Percentiles rank a stretch among this genome's conserved stretches.
These are phyloP conservation scores for Amaranthus hypochondriacus DNA, from an alignment of 148 eudicot genomes.

Conservation along the genomic window DNA sequence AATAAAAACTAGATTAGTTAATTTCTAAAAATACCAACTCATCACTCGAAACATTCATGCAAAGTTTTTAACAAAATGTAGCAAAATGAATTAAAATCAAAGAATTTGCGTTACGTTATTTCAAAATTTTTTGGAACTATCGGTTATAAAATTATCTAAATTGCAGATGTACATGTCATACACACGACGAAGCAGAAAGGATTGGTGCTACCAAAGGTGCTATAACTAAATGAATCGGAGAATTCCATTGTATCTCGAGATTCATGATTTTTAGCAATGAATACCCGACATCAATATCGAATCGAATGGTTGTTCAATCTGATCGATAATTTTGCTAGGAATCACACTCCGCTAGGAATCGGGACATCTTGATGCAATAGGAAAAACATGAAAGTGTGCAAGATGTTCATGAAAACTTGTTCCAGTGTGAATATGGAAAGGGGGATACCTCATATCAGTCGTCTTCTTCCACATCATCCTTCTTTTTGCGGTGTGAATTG, in stretches of 20 bases:
- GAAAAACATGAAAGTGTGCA: background rate
- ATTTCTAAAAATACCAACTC: too few relatives aligned
- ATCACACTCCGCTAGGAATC: background rate
- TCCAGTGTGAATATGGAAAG: slow-evolving; percentile 10
- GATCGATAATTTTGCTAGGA: background rate
- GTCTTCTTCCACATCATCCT: slow-evolving; percentile 50
- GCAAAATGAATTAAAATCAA: too few relatives aligned
- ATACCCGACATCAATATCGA: background rate
- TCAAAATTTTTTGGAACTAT: too few relatives aligned
- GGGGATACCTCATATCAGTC: slow-evolving; percentile 26
- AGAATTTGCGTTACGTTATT: too few relatives aligned
- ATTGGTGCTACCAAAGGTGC: background rate
- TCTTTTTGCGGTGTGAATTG: slow-evolving; percentile 38
- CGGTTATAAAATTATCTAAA: background rate
- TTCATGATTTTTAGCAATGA: background rate
- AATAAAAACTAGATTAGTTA: too few relatives aligned
- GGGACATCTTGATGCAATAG: background rate
- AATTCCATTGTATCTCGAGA: background rate
- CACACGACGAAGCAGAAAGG: background rate
- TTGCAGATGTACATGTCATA: background rate
- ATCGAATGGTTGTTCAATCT: background rate
- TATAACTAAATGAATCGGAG: background rate
- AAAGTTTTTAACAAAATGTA: too few relatives aligned
- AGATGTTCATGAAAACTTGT: slow-evolving; percentile 2
- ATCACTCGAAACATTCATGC: too few relatives aligned